phyloP scores from a whole-genome alignment of 2,329 filamentous ascomycete species.

The Fusarium siculi region DNA sequence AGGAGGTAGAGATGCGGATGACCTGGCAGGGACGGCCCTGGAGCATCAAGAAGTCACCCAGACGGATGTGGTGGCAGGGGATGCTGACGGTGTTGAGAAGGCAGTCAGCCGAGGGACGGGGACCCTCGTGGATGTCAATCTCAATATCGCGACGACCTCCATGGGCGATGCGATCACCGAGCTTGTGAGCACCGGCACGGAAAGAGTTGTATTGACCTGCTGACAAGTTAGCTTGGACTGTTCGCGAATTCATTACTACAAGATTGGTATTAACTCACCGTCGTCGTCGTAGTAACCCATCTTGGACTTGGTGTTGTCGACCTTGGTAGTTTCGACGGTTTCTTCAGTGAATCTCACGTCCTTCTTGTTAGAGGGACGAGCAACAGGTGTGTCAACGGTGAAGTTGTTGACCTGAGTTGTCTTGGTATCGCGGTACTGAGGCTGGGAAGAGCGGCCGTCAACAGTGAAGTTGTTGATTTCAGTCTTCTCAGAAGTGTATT shows the following conservation, averaged over 20 bases:
- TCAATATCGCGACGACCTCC: constrained; percentile 60
- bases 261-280: constrained; percentile 54
- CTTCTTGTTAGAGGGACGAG: constrained; percentile 62
- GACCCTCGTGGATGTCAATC: constrained; percentile 52
- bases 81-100: constrained; percentile 92
- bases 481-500: constrained; percentile 41
- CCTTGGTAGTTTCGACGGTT: constrained; percentile 68
- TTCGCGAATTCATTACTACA: not conserved
- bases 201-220: constrained; percentile 69
- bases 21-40: constrained; percentile 99
- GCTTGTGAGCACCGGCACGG: constrained; percentile 66
- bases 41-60: constrained; percentile 98
- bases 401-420: constrained; percentile 39
- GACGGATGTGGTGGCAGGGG: constrained; percentile 99
- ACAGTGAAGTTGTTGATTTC: constrained; percentile 47
- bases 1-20: constrained; percentile 98
- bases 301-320: constrained; percentile 59
- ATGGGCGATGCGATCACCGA: constrained; percentile 62
- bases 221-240: constrained; percentile 38
- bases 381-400: constrained; percentile 50
- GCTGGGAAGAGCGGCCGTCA: constrained; percentile 38
- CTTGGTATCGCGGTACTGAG: constrained; percentile 36
- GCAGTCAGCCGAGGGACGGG: constrained; percentile 33
- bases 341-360: constrained; percentile 71
- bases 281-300: constrained; percentile 75